Evolutionary conservation across 202 grass and related monocot genomes (phyloP).

Genomic region (Zoysia matrella): DNA sequence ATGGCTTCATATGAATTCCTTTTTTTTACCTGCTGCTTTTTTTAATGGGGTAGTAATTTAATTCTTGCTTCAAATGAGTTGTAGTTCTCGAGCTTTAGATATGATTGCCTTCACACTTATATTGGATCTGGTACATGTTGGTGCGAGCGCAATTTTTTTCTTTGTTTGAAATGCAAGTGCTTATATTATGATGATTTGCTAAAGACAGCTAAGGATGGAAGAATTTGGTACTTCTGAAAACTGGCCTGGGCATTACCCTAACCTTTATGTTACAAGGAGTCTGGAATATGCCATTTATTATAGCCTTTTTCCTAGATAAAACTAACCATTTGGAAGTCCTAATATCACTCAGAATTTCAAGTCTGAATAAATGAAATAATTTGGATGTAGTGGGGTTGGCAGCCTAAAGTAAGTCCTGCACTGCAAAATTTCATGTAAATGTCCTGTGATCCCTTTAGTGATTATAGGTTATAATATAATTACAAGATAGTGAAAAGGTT

Average conservation of each 20-base stretch:
- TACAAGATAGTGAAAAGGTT: slow-evolving; percentile 14
- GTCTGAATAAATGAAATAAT: slow-evolving; percentile 10
- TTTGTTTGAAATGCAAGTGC: neutral
- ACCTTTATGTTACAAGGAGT: neutral
- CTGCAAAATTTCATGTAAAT: neutral
- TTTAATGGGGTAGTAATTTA: too few species aligned
- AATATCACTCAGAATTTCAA: neutral
- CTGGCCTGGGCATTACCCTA: neutral
- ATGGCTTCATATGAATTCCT: neutral
- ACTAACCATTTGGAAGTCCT: neutral
- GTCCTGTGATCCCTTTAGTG: neutral
- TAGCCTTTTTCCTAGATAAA: too few species aligned
- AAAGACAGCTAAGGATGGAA: neutral
- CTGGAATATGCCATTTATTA: neutral
- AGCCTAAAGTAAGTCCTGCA: too few species aligned
- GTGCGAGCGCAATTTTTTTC: too few species aligned
- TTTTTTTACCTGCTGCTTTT: too few species aligned
- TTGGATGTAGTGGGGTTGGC: neutral
- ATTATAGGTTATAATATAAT: neutral
- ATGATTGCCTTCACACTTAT: too few species aligned
- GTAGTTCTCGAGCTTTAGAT: too few species aligned
- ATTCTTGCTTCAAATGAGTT: too few species aligned
- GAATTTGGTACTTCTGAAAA: neutral
- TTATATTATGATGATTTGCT: neutral
- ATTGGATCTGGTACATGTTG: too few species aligned